Percentiles rank a stretch among this genome's conserved stretches.
Evolutionary conservation across 1,284 basidiomycete species (phyloP).

Genomic region (Vanrija humicola): DNA sequence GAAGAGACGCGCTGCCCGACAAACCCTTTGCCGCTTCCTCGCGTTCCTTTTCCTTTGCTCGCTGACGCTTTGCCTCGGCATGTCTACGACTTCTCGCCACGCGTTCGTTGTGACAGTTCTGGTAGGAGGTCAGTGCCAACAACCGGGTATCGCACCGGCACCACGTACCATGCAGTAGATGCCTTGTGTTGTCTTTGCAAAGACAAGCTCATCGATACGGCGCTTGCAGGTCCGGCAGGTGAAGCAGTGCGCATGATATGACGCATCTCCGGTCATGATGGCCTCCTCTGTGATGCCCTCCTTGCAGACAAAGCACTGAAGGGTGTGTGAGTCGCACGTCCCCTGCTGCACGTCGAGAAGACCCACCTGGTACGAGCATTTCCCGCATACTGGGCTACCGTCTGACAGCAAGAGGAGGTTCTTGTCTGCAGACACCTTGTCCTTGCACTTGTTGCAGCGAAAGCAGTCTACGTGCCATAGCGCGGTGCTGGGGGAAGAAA

Average conservation of each 20-base stretch:
- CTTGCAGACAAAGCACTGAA: slow-evolving; percentile 79
- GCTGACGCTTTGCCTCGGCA: slow-evolving; percentile 64
- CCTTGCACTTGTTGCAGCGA: slow-evolving; percentile 54
- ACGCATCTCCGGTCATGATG: slow-evolving; percentile 98
- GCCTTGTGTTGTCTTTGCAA: slow-evolving; percentile 96
- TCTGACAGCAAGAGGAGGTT: slow-evolving; percentile 93
- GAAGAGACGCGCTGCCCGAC: neutral
- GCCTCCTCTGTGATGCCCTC: slow-evolving; percentile 92
- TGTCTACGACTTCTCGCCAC: slow-evolving; percentile 87
- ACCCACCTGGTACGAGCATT: slow-evolving; percentile 79
- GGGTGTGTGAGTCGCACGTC: slow-evolving; percentile 1
- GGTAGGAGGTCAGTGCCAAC: slow-evolving; percentile 5
- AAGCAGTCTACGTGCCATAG: slow-evolving; percentile 52
- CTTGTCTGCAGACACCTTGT: slow-evolving; percentile 69
- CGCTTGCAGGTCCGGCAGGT: slow-evolving; percentile 92
- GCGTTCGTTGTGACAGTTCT: slow-evolving; percentile 88
- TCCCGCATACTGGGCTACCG: slow-evolving; percentile 92
- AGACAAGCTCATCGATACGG: slow-evolving; percentile 95
- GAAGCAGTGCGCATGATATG: slow-evolving; percentile 98
- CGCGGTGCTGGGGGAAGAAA: slow-evolving; percentile 30
- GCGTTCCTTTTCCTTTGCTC: slow-evolving; percentile 42
- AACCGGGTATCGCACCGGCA: neutral
- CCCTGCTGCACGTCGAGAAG: neutral
- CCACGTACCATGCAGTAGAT: slow-evolving; percentile 87
- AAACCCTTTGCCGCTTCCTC: slow-evolving; percentile 12